Percentiles rank a stretch among this genome's conserved stretches.
Conservation (phyloP, 495 filamentous ascomycete genomes). For the Aspergillus affinis region DNA sequence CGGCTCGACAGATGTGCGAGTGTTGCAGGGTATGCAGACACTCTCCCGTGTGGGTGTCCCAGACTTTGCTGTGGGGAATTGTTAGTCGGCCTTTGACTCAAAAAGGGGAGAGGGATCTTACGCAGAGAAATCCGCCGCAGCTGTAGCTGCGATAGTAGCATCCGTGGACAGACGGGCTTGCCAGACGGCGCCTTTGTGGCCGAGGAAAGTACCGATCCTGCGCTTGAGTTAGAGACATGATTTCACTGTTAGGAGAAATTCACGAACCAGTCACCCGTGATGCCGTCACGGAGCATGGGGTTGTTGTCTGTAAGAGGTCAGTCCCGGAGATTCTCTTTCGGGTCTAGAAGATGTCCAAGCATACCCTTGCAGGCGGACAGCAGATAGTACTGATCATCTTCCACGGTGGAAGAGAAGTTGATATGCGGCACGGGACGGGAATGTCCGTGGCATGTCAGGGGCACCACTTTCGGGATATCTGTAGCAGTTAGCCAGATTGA, state of each 20-base stretch:
- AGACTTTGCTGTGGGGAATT: constrained; percentile 68
- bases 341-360: constrained; percentile 1
- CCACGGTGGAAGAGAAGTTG: constrained; percentile 83
- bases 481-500: constrained; percentile 1
- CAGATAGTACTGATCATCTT: constrained; percentile 86
- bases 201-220: constrained; percentile 96
- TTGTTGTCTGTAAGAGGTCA: constrained; percentile 69
- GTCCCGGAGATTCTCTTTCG: neutral
- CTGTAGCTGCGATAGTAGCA: constrained; percentile 84
- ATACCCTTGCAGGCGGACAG: constrained; percentile 98
- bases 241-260: neutral
- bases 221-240: constrained; percentile 3
- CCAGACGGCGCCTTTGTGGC: constrained; percentile 98
- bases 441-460: constrained; percentile 95
- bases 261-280: constrained; percentile 87
- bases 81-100: constrained; percentile 1
- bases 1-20: constrained; percentile 89
- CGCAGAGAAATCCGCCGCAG: constrained; percentile 94
- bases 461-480: constrained; percentile 75
- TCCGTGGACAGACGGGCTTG: constrained; percentile 88
- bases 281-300: constrained; percentile 95
- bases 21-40: constrained; percentile 84
- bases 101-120: constrained; percentile 38
- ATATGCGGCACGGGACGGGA: constrained; percentile 94
- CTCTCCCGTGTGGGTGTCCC: constrained; percentile 95